These are phyloP conservation scores for Gentiana dahurica DNA, from an alignment of 257 asterid species.

Conservation along the genomic window DNA sequence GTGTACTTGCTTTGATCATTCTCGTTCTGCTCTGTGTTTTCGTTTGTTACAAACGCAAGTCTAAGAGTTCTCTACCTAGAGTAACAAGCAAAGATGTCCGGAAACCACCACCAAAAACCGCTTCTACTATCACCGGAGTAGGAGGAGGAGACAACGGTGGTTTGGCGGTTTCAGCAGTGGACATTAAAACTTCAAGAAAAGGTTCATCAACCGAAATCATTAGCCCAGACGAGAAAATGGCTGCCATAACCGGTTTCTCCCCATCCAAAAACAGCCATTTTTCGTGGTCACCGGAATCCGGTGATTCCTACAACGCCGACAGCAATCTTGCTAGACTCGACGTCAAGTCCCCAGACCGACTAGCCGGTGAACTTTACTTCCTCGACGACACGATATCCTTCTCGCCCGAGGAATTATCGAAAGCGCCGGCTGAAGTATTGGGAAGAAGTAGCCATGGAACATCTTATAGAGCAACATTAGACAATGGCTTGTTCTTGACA, in stretches of 20 bases:
- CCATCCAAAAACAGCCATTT: conserved; percentile 78
- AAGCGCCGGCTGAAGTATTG: conserved; percentile 96
- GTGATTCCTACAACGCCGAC: conserved; percentile 65
- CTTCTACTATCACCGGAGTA: conserved; percentile 26
- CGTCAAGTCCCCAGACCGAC: conserved; percentile 69
- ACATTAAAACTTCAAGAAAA: conserved; percentile 46
- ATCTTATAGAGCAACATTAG: conserved; percentile 74
- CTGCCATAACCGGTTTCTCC: conserved; percentile 63
- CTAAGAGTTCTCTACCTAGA: conserved; percentile 34
- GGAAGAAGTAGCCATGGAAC: conserved; percentile 99
- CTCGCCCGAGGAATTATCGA: conserved; percentile 76
- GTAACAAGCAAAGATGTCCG: conserved; percentile 36
- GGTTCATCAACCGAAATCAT: conserved; percentile 60
- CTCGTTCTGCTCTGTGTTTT: conserved; percentile 46
- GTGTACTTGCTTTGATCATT: conserved; percentile 42
- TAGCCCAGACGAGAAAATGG: conserved; percentile 63
- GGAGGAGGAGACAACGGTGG: conserved; percentile 40
- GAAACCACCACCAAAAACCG: conserved; percentile 37
- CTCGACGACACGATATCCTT: conserved; percentile 83
- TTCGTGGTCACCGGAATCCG: conserved; percentile 94
- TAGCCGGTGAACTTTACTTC: conserved; percentile 89
- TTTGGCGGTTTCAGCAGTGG: conserved; percentile 62
- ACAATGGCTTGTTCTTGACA: conserved; percentile 74
- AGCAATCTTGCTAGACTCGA: conserved; percentile 61
- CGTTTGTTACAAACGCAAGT: conserved; percentile 32